Conservation (phyloP, 768 basidiomycete species). For the Panaeolus papilionaceus region DNA sequence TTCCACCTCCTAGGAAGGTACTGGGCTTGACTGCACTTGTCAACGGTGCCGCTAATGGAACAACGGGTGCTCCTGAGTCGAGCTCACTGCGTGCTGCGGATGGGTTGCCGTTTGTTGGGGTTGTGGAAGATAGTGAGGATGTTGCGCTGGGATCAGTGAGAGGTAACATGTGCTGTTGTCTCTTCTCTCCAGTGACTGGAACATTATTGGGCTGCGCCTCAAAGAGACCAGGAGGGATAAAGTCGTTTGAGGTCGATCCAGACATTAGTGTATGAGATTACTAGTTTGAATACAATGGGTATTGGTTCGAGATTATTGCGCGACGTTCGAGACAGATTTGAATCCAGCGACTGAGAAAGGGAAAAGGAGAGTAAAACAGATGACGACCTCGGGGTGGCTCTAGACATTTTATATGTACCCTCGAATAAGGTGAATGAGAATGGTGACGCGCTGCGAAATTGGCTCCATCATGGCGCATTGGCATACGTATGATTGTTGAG, state of each 20-base stretch:
- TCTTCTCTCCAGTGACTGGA: not conserved
- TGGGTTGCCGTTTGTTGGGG: not conserved
- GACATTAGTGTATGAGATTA: constrained; percentile 3
- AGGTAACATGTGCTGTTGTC: not conserved
- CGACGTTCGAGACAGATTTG: constrained; percentile 3
- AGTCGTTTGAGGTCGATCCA: not conserved
- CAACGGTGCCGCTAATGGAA: not conserved
- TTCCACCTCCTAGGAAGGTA: not conserved
- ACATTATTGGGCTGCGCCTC: not conserved
- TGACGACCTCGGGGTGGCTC: not conserved
- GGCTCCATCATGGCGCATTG: not conserved
- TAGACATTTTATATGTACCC: not conserved
- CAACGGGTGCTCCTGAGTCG: not conserved
- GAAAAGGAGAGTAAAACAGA: not conserved
- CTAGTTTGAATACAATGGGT: not conserved
- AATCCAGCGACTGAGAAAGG: not conserved
- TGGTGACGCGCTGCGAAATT: constrained; percentile 1
- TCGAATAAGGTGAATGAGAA: not conserved
- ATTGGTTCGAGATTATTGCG: not conserved
- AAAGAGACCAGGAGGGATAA: not conserved
- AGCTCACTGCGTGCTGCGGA: not conserved
- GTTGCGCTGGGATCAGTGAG: not conserved
- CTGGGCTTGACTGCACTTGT: not conserved
- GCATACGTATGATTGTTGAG: not conserved
- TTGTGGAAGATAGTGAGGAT: not conserved